Evolutionary conservation across 306 rosid genomes (phyloP).

Genomic region (Inga leiocalycina): DNA sequence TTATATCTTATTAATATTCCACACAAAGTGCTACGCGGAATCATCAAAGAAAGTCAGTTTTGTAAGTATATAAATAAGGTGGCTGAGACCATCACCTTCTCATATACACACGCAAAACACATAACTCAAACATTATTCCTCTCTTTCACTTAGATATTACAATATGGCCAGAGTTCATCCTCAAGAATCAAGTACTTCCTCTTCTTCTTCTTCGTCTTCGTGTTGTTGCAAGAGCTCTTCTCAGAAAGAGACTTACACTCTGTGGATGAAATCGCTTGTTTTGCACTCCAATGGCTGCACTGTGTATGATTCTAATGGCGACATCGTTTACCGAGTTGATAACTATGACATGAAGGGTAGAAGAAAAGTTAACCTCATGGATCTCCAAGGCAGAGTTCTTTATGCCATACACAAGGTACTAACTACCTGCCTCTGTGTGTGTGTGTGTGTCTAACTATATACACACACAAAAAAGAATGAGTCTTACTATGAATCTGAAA

Average conservation of each 20-base stretch:
- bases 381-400: slow-evolving; percentile 64
- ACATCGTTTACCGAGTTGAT: slow-evolving; percentile 77
- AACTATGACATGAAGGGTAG: slow-evolving; percentile 75
- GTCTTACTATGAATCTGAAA: not conserved
- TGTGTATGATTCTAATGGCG: slow-evolving; percentile 68
- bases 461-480: not conserved
- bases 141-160: not conserved
- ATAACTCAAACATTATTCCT: not conserved
- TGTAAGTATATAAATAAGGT: not conserved
- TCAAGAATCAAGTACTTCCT: not conserved
- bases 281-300: slow-evolving; percentile 87
- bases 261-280: slow-evolving; percentile 95
- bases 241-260: slow-evolving; percentile 60
- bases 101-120: not conserved
- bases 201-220: not conserved
- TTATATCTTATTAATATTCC: not conserved
- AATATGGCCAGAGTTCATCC: slow-evolving; percentile 56
- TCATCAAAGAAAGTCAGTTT: not conserved
- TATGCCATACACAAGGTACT: slow-evolving; percentile 68
- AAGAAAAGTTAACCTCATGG: slow-evolving; percentile 86
- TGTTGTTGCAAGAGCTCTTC: slow-evolving; percentile 10
- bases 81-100: not conserved
- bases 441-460: too few species aligned
- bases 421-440: not conserved
- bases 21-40: not conserved